Percentiles rank a stretch among this genome's conserved stretches.
Evolutionary conservation across 441 rosid species (phyloP).

Genomic region (Oxalis stricta): DNA sequence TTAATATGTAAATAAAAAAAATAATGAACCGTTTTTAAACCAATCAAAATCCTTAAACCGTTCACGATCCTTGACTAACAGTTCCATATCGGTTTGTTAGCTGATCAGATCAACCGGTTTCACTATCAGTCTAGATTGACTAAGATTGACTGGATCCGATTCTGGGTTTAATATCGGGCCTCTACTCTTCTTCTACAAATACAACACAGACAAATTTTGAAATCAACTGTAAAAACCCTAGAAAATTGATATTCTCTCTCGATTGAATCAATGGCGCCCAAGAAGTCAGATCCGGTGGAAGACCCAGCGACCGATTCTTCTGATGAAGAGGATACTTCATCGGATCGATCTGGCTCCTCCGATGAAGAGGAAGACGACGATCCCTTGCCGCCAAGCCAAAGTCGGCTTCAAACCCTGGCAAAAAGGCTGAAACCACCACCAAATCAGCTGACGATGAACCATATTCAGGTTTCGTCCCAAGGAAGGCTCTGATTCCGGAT

Average conservation of each 20-base stretch:
- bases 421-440: slow-evolving; percentile 3
- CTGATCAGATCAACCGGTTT: too few species aligned
- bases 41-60: too few species aligned
- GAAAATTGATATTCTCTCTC: too few species aligned
- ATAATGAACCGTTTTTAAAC: too few species aligned
- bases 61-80: too few species aligned
- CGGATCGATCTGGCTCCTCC: slow-evolving; percentile 9
- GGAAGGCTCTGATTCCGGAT: slow-evolving; percentile 26
- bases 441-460: slow-evolving; percentile 4
- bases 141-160: too few species aligned
- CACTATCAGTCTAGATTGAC: too few species aligned
- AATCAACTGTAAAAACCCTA: too few species aligned
- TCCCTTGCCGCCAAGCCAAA: slow-evolving; percentile 2
- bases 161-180: too few species aligned
- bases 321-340: slow-evolving; percentile 11
- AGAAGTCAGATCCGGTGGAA: slow-evolving; percentile 14
- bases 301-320: slow-evolving; percentile 27
- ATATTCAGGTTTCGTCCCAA: slow-evolving; percentile 10
- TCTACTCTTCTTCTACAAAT: background rate
- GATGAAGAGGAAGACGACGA: slow-evolving; percentile 4
- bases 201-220: background rate
- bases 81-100: too few species aligned
- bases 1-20: too few species aligned
- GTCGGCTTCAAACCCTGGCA: background rate
- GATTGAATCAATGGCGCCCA: slow-evolving; percentile 7